Conservation (phyloP, 169 alveolate genomes). For the Theileria annulata region DNA sequence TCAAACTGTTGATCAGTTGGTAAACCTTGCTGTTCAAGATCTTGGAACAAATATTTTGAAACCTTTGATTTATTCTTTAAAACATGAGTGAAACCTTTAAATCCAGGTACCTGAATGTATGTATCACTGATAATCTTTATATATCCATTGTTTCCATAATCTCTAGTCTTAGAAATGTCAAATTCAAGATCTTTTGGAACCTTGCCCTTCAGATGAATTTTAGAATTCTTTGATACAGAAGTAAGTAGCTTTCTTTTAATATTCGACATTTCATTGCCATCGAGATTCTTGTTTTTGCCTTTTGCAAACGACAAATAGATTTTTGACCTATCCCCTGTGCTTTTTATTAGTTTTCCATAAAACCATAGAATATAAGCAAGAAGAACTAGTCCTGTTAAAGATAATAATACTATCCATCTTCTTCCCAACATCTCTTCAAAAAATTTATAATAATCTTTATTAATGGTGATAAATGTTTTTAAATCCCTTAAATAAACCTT, state of each 20-base stretch:
- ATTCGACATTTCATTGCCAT: not conserved
- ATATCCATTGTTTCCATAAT: not conserved
- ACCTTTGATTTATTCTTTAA: not conserved
- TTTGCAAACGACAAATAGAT: not conserved
- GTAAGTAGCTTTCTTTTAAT: not conserved
- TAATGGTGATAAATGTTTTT: too few relatives aligned
- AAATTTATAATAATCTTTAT: not conserved
- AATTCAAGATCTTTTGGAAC: not conserved
- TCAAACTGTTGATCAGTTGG: not conserved
- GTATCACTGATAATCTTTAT: not conserved
- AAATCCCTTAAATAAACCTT: not conserved
- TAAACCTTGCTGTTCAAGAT: not conserved
- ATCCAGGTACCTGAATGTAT: not conserved
- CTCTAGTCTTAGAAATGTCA: not conserved
- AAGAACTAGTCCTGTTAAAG: not conserved
- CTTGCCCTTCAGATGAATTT: not conserved
- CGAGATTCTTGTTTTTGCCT: not conserved
- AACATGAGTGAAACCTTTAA: slow-evolving; percentile 4
- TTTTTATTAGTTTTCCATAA: not conserved
- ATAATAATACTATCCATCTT: not conserved
- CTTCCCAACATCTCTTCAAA: not conserved
- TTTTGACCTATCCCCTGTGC: not conserved
- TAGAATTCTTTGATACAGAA: not conserved
- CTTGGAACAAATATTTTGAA: not conserved
- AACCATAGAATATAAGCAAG: not conserved